Evolutionary conservation across 805 yeast species (phyloP).

Genomic region (Cyberlindnera saturnus): DNA sequence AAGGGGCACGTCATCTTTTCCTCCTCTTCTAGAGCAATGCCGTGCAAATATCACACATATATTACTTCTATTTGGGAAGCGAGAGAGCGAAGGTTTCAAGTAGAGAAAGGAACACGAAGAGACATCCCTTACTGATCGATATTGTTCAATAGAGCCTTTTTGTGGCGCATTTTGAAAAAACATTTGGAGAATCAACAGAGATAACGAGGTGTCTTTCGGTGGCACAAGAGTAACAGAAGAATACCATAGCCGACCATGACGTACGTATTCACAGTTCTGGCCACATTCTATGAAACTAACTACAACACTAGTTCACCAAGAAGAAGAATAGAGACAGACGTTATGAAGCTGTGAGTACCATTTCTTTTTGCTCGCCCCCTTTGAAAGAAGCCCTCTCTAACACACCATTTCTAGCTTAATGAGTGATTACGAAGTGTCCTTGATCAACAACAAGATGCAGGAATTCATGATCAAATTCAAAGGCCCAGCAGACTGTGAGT

Average conservation of each 20-base stretch:
- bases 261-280: neutral
- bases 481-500: slow-evolving; percentile 69
- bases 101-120: too few species aligned
- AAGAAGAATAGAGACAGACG: slow-evolving; percentile 80
- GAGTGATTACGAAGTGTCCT: slow-evolving; percentile 86
- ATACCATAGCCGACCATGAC: neutral
- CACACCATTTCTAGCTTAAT: slow-evolving; percentile 43
- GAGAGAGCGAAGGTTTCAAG: too few species aligned
- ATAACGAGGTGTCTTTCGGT: too few species aligned
- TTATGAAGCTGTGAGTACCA: slow-evolving; percentile 73
- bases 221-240: neutral
- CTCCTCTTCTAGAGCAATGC: too few species aligned
- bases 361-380: neutral
- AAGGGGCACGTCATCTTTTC: too few species aligned
- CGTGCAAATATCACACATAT: too few species aligned
- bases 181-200: too few species aligned
- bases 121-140: too few species aligned
- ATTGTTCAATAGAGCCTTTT: too few species aligned
- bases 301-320: slow-evolving; percentile 21
- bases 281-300: slow-evolving; percentile 1
- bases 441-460: slow-evolving; percentile 78
- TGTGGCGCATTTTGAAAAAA: too few species aligned
- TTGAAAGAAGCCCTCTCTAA: neutral
- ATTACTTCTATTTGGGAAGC: too few species aligned
- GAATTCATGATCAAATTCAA: slow-evolving; percentile 79